Base-by-base conservation (phyloP, 768 basidiomycete species). In the Rubroboletus pulcherrimus region DNA sequence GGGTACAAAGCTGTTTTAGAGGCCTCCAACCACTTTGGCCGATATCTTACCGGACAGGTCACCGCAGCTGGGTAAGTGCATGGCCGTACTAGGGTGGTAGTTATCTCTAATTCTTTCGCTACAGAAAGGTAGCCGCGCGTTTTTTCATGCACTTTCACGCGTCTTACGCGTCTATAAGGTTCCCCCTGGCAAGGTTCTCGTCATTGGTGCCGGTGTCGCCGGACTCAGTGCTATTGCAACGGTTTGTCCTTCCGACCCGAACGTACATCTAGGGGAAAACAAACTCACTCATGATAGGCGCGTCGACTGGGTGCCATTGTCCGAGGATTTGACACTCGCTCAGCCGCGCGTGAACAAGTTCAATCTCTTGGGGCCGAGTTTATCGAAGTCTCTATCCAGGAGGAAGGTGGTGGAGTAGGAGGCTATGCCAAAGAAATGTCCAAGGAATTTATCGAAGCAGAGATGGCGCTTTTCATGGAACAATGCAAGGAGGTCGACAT, bases 391-490 rank as follows among this genome's bases (percentile, higher is more conserved):
- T 66, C 78, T 29, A 70, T 93, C 51, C 65, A 90, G 67, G 92
- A 94, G 73, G 89, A 91, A 61, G 92, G 92, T 15, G 82, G 85
- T 30, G 92, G 86, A 6, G 81, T 77, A 15, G 92, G 92, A 26
- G 92, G 92, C 30, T 94, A 94, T 64, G 92, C 91, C 24, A 93
- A 93, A 72, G 82, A 85, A 58, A 93, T 93, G 91, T 89, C 88
- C 30, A 90, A 91, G 74, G 89, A 90, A 68, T 93, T 92, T 68
- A 84, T 92, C 55, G 88, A 84, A 46, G 91, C 90, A 11, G 91
- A 93, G 68, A 91, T 93, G 91, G 84, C 85, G 0, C 77, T 94
- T 42, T 93, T 94, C 74, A 78, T 88, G 81, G 84, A 88, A 67
- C 92, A 94, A 68, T 87, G 85, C 71, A 89, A 86, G 66, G 91